These are phyloP conservation scores for Isoetes taiwanensis DNA, from an alignment of 75 land plant genomes.

Conservation along the genomic window DNA sequence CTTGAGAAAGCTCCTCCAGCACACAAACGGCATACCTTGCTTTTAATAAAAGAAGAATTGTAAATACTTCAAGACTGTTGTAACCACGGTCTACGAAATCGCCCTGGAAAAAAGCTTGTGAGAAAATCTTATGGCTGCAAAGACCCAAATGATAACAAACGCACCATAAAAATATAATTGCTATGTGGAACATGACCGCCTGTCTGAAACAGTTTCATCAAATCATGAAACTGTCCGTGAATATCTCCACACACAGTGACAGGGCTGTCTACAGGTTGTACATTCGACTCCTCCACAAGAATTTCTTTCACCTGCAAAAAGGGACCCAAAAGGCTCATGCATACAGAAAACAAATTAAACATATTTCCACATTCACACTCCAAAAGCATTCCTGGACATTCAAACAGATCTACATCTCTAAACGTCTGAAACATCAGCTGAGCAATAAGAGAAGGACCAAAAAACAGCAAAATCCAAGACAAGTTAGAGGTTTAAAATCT, in stretches of 20 bases:
- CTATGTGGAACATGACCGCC: slow-evolving; percentile 1
- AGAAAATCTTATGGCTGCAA: neutral
- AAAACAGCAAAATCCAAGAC: neutral
- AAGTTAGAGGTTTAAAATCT: neutral
- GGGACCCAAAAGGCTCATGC: neutral
- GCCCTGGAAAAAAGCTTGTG: slow-evolving; percentile 61
- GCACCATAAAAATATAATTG: slow-evolving; percentile 70
- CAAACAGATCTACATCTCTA: neutral
- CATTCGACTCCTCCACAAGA: slow-evolving; percentile 3
- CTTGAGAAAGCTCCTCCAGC: no score
- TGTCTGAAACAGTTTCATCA: slow-evolving; percentile 5
- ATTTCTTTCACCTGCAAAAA: slow-evolving; percentile 6
- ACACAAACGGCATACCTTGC: slow-evolving; percentile 75
- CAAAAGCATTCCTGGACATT: neutral
- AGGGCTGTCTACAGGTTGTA: slow-evolving; percentile 2
- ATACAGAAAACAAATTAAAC: neutral
- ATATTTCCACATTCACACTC: neutral
- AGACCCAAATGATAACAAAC: neutral
- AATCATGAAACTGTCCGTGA: slow-evolving; percentile 5
- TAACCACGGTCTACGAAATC: slow-evolving; percentile 99
- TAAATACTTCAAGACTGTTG: slow-evolving; percentile 94
- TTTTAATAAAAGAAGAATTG: slow-evolving; percentile 90
- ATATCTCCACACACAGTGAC: slow-evolving; percentile 4
- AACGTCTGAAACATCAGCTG: neutral
- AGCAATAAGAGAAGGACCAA: neutral